Conservation (phyloP, 352 stramenopile genomes). For the Globisporangium yorkense region DNA sequence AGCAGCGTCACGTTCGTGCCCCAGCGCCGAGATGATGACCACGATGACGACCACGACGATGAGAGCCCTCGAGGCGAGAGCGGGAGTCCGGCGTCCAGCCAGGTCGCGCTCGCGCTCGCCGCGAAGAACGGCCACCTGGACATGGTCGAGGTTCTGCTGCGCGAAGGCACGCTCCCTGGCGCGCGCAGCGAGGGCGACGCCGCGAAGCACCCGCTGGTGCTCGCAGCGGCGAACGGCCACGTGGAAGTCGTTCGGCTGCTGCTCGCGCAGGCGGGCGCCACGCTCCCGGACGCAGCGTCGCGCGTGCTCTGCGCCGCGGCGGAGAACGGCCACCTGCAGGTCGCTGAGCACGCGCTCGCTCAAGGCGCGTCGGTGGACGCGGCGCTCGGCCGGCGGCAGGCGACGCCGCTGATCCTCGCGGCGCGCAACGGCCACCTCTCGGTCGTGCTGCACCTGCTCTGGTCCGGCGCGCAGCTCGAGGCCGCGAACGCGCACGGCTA, state of each 20-base stretch:
- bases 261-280: constrained; percentile 29
- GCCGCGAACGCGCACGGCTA: constrained; percentile 36
- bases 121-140: constrained; percentile 48
- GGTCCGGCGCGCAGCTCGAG: constrained; percentile 37
- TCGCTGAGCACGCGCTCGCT: constrained; percentile 41
- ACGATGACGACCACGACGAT: background rate
- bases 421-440: constrained; percentile 37
- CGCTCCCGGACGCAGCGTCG: constrained; percentile 29
- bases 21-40: background rate
- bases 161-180: constrained; percentile 3
- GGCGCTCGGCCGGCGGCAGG: constrained; percentile 22
- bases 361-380: constrained; percentile 33
- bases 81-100: constrained; percentile 19
- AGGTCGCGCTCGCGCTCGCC: constrained; percentile 37
- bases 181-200: constrained; percentile 9
- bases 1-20: constrained; percentile 8
- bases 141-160: constrained; percentile 41
- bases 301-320: constrained; percentile 36
- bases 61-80: constrained; percentile 14
- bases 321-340: constrained; percentile 43
- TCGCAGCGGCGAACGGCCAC: constrained; percentile 36
- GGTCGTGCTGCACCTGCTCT: constrained; percentile 45
- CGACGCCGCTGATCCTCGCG: constrained; percentile 40
- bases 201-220: constrained; percentile 31
- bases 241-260: constrained; percentile 41